Percentiles rank a stretch among this genome's conserved stretches.
phyloP scores from a whole-genome alignment of 2,329 filamentous ascomycete genomes.

The Beauveria sp. region DNA sequence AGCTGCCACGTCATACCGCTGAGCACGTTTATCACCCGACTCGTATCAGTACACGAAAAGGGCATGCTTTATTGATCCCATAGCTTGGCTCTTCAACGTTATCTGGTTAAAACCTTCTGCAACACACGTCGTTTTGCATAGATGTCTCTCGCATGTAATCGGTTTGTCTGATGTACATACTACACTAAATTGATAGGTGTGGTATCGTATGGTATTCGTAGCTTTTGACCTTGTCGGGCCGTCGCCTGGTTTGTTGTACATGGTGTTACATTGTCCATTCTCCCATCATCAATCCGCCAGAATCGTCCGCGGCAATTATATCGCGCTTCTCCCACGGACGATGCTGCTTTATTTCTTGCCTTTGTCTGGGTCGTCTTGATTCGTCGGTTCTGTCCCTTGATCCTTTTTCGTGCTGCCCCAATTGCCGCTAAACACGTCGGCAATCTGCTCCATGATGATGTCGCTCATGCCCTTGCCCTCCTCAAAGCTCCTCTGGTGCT shows the following conservation, averaged over 20 bases:
- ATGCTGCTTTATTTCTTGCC: conserved; percentile 15
- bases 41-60: not conserved
- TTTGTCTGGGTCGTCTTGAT: conserved; percentile 13
- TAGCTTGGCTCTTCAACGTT: not conserved
- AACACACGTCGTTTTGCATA: not conserved
- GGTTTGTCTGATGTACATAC: not conserved
- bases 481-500: conserved; percentile 45
- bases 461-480: conserved; percentile 49
- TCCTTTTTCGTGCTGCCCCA: conserved; percentile 24
- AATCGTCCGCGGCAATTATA: not conserved
- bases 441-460: conserved; percentile 48
- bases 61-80: not conserved
- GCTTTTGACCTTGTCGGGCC: not conserved
- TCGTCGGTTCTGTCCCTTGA: conserved; percentile 16
- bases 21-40: not conserved
- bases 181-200: not conserved
- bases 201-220: not conserved
- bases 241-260: conserved; percentile 2
- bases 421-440: conserved; percentile 41
- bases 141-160: not conserved
- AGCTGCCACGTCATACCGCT: too few relatives aligned
- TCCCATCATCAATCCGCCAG: not conserved
- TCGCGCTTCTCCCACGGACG: not conserved
- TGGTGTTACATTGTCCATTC: not conserved
- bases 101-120: too few relatives aligned